phyloP scores from a whole-genome alignment of 2,329 filamentous ascomycete genomes.

The Tolypocladium ophioglossoides region DNA sequence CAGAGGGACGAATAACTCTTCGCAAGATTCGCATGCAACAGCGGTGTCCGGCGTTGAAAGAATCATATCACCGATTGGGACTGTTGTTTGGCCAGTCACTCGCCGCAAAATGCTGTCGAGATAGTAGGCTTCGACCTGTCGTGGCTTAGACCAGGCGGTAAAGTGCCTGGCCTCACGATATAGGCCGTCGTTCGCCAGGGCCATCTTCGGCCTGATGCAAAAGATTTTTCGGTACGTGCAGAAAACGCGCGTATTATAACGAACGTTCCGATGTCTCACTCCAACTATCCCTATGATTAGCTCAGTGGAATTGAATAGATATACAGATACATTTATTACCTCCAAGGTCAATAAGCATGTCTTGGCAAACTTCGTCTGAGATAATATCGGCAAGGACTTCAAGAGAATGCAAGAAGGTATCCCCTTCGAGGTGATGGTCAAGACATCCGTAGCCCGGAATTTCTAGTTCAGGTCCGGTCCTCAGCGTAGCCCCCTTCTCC shows the following conservation, averaged over 20 bases:
- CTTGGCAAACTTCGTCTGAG: slow-evolving; percentile 14
- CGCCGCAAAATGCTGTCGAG: slow-evolving; percentile 13
- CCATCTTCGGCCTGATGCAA: slow-evolving; percentile 12
- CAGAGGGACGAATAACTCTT: not conserved
- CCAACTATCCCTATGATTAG: not conserved
- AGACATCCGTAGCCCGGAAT: slow-evolving; percentile 6
- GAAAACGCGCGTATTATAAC: not conserved
- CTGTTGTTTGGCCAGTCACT: not conserved
- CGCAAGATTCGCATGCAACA: not conserved
- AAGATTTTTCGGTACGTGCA: not conserved
- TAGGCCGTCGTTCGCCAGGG: slow-evolving; percentile 25
- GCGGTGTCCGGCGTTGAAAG: not conserved
- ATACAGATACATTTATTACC: no score
- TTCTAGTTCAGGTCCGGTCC: slow-evolving; percentile 37
- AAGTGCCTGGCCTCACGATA: slow-evolving; percentile 25
- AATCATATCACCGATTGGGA: slow-evolving; percentile 1
- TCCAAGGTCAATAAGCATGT: slow-evolving; percentile 16
- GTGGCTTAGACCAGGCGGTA: slow-evolving; percentile 22
- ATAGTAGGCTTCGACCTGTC: slow-evolving; percentile 18
- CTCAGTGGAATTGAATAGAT: no score
- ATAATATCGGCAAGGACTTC: slow-evolving; percentile 19
- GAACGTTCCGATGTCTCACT: not conserved
- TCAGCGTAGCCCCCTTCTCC: slow-evolving; percentile 43
- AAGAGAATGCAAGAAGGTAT: slow-evolving; percentile 17
- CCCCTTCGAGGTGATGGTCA: slow-evolving; percentile 15